phyloP scores from a whole-genome alignment of 495 filamentous ascomycete species.

The Penicillium argentinense region DNA sequence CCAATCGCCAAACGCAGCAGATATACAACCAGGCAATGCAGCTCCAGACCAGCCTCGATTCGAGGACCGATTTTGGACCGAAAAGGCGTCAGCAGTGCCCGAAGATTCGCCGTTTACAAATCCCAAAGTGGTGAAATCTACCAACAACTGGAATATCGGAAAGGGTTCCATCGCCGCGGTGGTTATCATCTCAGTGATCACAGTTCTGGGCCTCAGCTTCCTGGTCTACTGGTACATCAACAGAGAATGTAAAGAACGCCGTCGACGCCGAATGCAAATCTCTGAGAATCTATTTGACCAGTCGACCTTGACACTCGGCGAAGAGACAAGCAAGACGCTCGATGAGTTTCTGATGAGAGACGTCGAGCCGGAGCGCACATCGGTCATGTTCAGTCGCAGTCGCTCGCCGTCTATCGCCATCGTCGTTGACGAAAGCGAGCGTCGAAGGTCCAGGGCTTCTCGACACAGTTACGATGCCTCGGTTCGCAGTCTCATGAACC shows the following conservation, averaged over 20 bases:
- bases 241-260: constrained; percentile 2
- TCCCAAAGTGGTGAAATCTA: background rate
- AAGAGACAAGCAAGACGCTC: constrained; percentile 17
- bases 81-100: no score
- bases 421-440: constrained; percentile 18
- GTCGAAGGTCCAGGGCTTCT: background rate
- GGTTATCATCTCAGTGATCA: background rate
- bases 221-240: constrained; percentile 12
- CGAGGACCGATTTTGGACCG: background rate
- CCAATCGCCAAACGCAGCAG: background rate
- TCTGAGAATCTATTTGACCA: constrained; percentile 14
- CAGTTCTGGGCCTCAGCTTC: constrained; percentile 2
- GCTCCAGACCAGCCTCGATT: background rate
- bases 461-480: constrained; percentile 10
- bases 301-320: constrained; percentile 17
- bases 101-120: no score
- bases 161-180: background rate
- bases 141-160: background rate
- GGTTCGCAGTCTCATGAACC: constrained; percentile 8
- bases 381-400: constrained; percentile 29
- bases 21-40: background rate
- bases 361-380: constrained; percentile 22
- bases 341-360: constrained; percentile 28
- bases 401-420: constrained; percentile 26
- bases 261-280: background rate